Base-by-base conservation (phyloP, 352 stramenopile genomes). In the Pythium periplocum region DNA sequence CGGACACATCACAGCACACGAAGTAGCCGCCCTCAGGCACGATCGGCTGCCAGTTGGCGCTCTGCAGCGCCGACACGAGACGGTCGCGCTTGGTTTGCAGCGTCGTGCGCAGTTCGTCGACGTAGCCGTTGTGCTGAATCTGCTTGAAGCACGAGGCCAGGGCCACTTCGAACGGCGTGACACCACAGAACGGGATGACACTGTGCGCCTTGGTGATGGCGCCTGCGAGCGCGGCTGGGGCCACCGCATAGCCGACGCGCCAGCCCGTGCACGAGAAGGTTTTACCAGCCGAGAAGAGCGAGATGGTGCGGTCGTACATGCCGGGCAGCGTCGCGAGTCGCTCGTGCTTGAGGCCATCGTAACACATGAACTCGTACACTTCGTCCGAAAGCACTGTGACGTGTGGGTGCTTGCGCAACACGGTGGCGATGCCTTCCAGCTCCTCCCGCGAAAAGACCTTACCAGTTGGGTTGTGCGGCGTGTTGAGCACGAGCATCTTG, bases 291-390 rank as follows among this genome's bases (percentile, higher is more conserved):
- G 86, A 97, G 57, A 96, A 96, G 35, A 97, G 86, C n/a, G 96
- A 94, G 43, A 98, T 79, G 2, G 86, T 97, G 53, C 85, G 81
- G 36, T 96, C 73, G 41, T 83, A 88, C 62, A 97, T 88, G 38
- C 86, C 78, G 1, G 88, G 82, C 52, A 97, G 72, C 40, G 75
- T 45, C 4, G 82, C 86, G 40, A 95, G 70, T 26, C 85, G 83
- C 49, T 90, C 74, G 52, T 93, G 78, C 11, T 49, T 4, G 1
- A 78, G 64, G 5, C 79, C 82, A 55, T 96, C 87, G 62, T 85
- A 97, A 40, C 92, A 87, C 79, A 99, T 98, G 65, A 97, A 98
- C 78, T 99, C 97, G 77, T 99, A 99, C 11, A 99, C 97, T 67
- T 99, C 97, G 68, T 99, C 97, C 4, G 91, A 94, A 34, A 99